These are phyloP conservation scores for Hypoxylon sp. DNA, from an alignment of 2,329 filamentous ascomycete genomes.

Conservation along the genomic window DNA sequence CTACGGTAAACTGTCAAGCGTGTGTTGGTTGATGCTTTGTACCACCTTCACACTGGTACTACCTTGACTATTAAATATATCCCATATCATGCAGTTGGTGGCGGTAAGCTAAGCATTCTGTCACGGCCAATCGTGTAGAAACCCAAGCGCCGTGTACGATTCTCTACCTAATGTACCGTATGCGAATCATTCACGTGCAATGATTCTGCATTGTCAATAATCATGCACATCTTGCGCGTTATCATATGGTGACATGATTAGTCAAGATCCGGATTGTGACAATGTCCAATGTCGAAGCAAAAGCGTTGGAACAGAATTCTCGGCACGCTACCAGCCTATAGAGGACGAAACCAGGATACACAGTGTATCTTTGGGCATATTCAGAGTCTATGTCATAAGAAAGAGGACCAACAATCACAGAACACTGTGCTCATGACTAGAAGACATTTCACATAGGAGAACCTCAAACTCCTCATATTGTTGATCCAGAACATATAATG, in stretches of 20 bases:
- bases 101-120: conserved; percentile 4
- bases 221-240: conserved; percentile 3
- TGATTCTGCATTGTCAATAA: conserved; percentile 12
- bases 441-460: background rate
- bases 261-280: background rate
- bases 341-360: background rate
- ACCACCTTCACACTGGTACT: conserved; percentile 7
- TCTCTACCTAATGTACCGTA: background rate
- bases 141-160: conserved; percentile 11
- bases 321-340: background rate
- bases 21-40: conserved; percentile 24
- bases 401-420: background rate
- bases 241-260: conserved; percentile 1
- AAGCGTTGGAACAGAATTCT: background rate
- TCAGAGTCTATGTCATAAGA: background rate
- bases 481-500: conserved; percentile 4
- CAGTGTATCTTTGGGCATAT: background rate
- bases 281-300: background rate
- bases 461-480: background rate
- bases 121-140: conserved; percentile 27
- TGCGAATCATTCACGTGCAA: conserved; percentile 15
- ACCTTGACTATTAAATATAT: conserved; percentile 28
- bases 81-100: conserved; percentile 34
- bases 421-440: background rate
- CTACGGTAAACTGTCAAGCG: conserved; percentile 15